Evolutionary conservation across 2,329 filamentous ascomycete genomes (phyloP).

Genomic region (Atkinsonella texensis): DNA sequence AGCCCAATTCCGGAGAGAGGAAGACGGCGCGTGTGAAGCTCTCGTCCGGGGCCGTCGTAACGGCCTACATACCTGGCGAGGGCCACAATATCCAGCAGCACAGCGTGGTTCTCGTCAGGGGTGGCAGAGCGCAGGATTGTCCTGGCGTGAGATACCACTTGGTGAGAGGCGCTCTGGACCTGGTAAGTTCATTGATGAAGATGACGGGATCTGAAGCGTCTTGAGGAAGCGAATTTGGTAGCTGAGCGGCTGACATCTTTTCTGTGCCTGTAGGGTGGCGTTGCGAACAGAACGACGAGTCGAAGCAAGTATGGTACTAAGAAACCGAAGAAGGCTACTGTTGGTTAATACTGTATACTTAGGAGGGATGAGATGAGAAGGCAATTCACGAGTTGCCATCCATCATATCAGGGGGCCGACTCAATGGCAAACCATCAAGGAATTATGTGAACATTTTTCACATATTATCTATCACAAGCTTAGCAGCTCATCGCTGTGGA

Average conservation of each 20-base stretch:
- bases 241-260: conserved; percentile 8
- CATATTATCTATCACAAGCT: background rate
- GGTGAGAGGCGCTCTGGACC: conserved; percentile 80
- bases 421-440: background rate
- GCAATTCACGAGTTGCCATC: background rate
- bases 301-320: conserved; percentile 97
- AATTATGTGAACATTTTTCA: too few relatives aligned
- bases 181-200: conserved; percentile 48
- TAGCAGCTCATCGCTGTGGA: background rate
- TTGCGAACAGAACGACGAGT: conserved; percentile 69
- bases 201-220: background rate
- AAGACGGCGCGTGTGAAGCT: conserved; percentile 89
- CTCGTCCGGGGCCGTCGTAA: conserved; percentile 76
- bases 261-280: conserved; percentile 58
- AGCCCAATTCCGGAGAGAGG: conserved; percentile 93
- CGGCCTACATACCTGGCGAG: conserved; percentile 92
- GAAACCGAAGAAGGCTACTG: conserved; percentile 79
- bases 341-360: conserved; percentile 24
- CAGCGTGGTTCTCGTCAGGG: conserved; percentile 90
- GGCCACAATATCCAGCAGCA: conserved; percentile 99
- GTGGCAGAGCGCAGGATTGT: conserved; percentile 90
- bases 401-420: background rate
- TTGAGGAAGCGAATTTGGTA: background rate
- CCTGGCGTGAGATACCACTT: conserved; percentile 95
- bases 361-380: background rate